These are phyloP conservation scores for Geranium incanum DNA, from an alignment of 441 rosid species.

Conservation along the genomic window DNA sequence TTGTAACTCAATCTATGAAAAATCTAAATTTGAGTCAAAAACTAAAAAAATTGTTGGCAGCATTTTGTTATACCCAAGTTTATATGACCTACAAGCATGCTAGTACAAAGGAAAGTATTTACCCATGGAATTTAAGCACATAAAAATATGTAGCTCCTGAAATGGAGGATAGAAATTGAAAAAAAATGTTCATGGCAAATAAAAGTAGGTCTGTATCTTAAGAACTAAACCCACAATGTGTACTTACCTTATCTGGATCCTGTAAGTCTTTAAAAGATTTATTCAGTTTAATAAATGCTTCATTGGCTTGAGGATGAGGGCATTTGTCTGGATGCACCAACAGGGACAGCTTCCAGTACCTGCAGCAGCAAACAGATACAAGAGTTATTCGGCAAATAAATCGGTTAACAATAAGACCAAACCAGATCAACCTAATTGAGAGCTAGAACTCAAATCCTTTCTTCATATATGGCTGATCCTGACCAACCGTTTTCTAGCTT, in stretches of 20 bases:
- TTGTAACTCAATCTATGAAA: neutral
- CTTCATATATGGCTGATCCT: neutral
- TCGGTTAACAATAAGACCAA: neutral
- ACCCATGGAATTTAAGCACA: neutral
- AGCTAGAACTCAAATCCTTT: neutral
- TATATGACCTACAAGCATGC: neutral
- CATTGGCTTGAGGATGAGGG: slow-evolving; percentile 86
- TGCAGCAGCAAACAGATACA: slow-evolving; percentile 17
- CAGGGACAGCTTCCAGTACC: slow-evolving; percentile 96
- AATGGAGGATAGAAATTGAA: neutral
- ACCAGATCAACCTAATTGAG: neutral
- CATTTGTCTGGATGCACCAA: slow-evolving; percentile 94
- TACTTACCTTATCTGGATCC: slow-evolving; percentile 68
- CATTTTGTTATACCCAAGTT: slow-evolving; percentile 2
- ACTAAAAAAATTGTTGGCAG: neutral
- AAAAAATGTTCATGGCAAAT: slow-evolving; percentile 6
- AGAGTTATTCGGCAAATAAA: neutral
- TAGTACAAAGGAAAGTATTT: neutral
- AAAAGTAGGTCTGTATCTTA: slow-evolving; percentile 2
- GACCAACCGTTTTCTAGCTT: neutral
- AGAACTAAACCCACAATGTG: neutral
- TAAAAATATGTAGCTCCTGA: neutral
- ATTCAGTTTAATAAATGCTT: slow-evolving; percentile 72
- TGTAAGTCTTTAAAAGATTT: slow-evolving; percentile 86
- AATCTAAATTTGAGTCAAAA: neutral